phyloP scores from a whole-genome alignment of 345 rosid genomes.

The Arabidopsis suecica region DNA sequence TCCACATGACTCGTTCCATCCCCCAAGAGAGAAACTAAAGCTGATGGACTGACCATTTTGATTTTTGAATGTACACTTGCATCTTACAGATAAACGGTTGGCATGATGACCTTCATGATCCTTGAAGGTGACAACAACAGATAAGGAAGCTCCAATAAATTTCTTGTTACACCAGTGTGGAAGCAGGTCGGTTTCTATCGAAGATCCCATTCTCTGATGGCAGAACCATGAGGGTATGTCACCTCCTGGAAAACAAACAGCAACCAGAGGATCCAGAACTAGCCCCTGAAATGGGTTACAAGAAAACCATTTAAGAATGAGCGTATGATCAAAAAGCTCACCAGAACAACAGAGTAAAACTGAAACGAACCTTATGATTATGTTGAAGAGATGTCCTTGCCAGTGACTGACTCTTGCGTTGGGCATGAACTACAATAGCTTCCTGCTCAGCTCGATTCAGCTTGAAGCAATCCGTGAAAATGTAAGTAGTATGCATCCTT shows the following conservation, averaged over 20 bases:
- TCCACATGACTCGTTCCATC: slow-evolving; percentile 44
- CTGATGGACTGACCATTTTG: slow-evolving; percentile 21
- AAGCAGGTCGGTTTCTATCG: slow-evolving; percentile 22
- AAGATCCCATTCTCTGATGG: slow-evolving; percentile 38
- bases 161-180: slow-evolving; percentile 40
- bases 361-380: slow-evolving; percentile 21
- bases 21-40: slow-evolving; percentile 37
- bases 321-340: neutral
- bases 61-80: slow-evolving; percentile 25
- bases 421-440: slow-evolving; percentile 35
- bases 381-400: slow-evolving; percentile 34
- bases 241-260: slow-evolving; percentile 38
- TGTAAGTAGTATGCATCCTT: slow-evolving; percentile 31
- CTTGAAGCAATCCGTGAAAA: slow-evolving; percentile 37
- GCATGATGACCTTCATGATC: slow-evolving; percentile 11
- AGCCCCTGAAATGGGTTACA: slow-evolving; percentile 33
- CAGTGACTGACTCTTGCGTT: slow-evolving; percentile 39
- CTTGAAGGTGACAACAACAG: slow-evolving; percentile 36
- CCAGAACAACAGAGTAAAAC: neutral
- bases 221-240: slow-evolving; percentile 39
- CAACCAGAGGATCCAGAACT: slow-evolving; percentile 34
- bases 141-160: slow-evolving; percentile 36
- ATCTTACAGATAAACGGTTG: slow-evolving; percentile 37
- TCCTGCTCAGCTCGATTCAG: slow-evolving; percentile 34
- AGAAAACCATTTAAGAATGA: slow-evolving; percentile 20